phyloP scores from a whole-genome alignment of 1,284 basidiomycete species.

The Termitomyces sp. region DNA sequence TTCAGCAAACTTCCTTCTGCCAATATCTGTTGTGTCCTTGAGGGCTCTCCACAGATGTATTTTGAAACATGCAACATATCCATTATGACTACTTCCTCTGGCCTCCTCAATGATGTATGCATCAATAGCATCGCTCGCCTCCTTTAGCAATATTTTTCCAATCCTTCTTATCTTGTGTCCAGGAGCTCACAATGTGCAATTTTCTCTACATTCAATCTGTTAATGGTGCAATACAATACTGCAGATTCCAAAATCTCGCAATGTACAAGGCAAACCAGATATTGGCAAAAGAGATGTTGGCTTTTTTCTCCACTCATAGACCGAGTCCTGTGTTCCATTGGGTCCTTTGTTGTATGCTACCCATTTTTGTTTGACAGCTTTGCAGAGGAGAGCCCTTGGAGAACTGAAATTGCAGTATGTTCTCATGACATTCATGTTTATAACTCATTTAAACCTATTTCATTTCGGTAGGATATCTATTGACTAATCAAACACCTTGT shows the following conservation, averaged over 20 bases:
- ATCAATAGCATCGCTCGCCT: not conserved
- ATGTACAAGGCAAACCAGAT: slow-evolving; percentile 8
- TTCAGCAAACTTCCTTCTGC: not conserved
- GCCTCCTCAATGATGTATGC: not conserved
- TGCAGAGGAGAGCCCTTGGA: not conserved
- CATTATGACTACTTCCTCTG: not conserved
- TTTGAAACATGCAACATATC: not conserved
- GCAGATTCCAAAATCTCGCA: slow-evolving; percentile 17
- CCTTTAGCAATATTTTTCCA: not conserved
- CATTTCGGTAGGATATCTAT: slow-evolving; percentile 10
- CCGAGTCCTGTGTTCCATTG: slow-evolving; percentile 15
- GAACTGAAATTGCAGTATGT: slow-evolving; percentile 5
- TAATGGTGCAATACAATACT: slow-evolving; percentile 5
- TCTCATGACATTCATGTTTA: no score
- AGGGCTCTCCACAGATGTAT: not conserved
- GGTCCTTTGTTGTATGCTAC: slow-evolving; percentile 16
- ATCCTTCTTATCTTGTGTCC: not conserved
- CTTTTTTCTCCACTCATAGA: slow-evolving; percentile 24
- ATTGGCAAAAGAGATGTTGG: slow-evolving; percentile 22
- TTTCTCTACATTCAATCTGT: not conserved
- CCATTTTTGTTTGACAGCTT: slow-evolving; percentile 21
- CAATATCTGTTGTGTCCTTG: not conserved
- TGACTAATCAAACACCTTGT: slow-evolving; percentile 7
- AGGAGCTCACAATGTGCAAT: slow-evolving; percentile 12
- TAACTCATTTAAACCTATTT: not conserved